phyloP scores from a whole-genome alignment of 2,329 filamentous ascomycete genomes.

The Orbilia oligospora region DNA sequence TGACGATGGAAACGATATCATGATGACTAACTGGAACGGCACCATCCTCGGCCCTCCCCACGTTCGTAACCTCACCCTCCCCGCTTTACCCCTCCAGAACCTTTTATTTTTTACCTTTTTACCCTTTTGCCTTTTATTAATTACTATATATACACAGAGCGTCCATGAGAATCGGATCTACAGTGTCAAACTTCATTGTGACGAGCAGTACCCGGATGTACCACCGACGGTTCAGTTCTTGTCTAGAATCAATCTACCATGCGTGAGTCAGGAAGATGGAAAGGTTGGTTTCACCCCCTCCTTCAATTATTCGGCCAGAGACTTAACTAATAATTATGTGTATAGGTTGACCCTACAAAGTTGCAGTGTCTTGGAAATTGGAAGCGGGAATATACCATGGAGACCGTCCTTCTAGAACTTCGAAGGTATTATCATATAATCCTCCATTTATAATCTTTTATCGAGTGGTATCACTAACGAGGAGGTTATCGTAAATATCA shows the following conservation, averaged over 20 bases:
- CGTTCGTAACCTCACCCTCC: constrained; percentile 72
- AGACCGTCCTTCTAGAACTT: constrained; percentile 89
- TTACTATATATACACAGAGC: constrained; percentile 72
- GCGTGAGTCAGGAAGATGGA: constrained; percentile 85
- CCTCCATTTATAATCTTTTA: not conserved
- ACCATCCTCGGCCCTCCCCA: constrained; percentile 97
- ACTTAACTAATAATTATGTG: not conserved
- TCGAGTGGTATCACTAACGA: not conserved
- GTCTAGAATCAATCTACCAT: constrained; percentile 95
- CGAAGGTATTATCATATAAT: constrained; percentile 73
- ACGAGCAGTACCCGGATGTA: constrained; percentile 86
- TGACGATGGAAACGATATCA: constrained; percentile 90
- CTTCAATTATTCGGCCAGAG: not conserved
- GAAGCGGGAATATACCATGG: constrained; percentile 95
- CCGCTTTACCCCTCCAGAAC: constrained; percentile 39
- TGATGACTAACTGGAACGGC: constrained; percentile 99
- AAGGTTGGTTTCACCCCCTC: constrained; percentile 70
- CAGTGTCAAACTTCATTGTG: constrained; percentile 96
- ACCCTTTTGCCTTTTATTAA: not conserved
- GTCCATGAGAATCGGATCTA: constrained; percentile 99
- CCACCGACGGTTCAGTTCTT: constrained; percentile 93
- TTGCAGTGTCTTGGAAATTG: constrained; percentile 89
- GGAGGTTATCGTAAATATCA: constrained; percentile 66
- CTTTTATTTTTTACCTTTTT: too few relatives aligned
- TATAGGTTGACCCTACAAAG: constrained; percentile 83